These are phyloP conservation scores for Malbranchea cinnamomea DNA, from an alignment of 2,329 filamentous ascomycete genomes.

Conservation along the genomic window DNA sequence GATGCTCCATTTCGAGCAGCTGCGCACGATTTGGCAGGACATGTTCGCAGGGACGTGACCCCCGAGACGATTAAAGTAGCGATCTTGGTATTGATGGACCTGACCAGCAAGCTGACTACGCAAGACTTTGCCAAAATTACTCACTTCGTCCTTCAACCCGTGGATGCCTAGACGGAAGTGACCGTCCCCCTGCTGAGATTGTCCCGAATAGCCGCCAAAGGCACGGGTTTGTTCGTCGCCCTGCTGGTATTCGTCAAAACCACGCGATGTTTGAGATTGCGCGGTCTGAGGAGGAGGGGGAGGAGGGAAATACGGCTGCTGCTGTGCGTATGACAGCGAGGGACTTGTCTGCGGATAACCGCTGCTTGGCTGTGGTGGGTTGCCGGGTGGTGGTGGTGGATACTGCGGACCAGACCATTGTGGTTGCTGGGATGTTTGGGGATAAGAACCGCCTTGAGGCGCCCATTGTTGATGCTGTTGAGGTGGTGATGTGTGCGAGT, in stretches of 20 bases:
- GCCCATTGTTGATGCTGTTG: too few species aligned
- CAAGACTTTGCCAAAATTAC: conserved; percentile 23
- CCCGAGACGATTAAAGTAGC: conserved; percentile 11
- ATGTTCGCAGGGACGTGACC: conserved; percentile 19
- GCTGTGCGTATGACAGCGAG: conserved; percentile 15
- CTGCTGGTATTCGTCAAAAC: conserved; percentile 13
- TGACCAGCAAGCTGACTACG: conserved; percentile 27
- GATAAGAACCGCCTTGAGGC: too few species aligned
- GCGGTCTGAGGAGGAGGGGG: conserved; percentile 22
- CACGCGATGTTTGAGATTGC: conserved; percentile 21
- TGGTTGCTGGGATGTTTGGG: too few species aligned
- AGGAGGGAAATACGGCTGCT: conserved; percentile 28
- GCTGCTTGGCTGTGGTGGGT: conserved; percentile 12
- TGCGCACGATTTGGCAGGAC: conserved; percentile 68
- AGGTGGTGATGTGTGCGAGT: too few species aligned
- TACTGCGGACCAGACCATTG: conserved; percentile 23
- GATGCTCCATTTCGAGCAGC: conserved; percentile 55
- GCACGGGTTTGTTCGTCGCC: conserved; percentile 19
- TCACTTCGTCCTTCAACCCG: conserved; percentile 24
- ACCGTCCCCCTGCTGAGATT: too few species aligned
- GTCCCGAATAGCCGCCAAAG: too few species aligned
- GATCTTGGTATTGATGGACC: conserved; percentile 31
- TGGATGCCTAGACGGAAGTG: conserved; percentile 18
- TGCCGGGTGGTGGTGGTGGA: conserved; percentile 25
- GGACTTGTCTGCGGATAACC: conserved; percentile 7